Percentiles rank a stretch among this genome's conserved stretches.
phyloP scores from a whole-genome alignment of 164 flowering plant genomes.

The Umbellularia californica region DNA sequence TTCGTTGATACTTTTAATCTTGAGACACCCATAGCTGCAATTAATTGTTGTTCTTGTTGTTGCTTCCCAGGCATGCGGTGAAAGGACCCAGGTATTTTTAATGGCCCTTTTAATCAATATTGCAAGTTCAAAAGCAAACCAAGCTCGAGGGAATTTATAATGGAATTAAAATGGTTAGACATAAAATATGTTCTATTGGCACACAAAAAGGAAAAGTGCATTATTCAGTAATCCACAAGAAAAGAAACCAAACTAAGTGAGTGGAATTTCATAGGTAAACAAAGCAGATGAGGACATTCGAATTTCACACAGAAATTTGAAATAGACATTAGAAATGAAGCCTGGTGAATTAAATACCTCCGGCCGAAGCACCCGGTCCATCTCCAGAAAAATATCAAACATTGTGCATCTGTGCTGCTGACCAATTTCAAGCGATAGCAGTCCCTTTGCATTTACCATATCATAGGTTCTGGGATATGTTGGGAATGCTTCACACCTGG shows the following conservation, averaged over 20 bases:
- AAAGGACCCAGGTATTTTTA: too few species aligned
- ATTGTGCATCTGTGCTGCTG: slow-evolving; percentile 58
- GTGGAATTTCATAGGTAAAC: not conserved
- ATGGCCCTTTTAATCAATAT: not conserved
- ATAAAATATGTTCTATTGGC: not conserved
- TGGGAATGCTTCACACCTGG: slow-evolving; percentile 98
- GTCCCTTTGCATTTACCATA: slow-evolving; percentile 82
- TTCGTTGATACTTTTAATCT: too few species aligned
- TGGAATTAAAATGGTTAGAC: not conserved
- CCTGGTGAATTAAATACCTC: slow-evolving; percentile 53
- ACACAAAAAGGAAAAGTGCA: too few species aligned
- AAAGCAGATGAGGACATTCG: not conserved
- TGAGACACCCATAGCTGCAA: too few species aligned
- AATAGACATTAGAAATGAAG: not conserved
- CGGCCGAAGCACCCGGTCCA: slow-evolving; percentile 95
- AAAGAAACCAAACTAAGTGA: too few species aligned
- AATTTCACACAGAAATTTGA: not conserved
- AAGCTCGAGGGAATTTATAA: not conserved
- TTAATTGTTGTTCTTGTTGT: too few species aligned
- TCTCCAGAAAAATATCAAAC: slow-evolving; percentile 76
- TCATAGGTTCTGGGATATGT: slow-evolving; percentile 97
- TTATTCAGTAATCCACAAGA: too few species aligned
- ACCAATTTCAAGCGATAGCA: slow-evolving; percentile 64
- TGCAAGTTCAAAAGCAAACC: not conserved
- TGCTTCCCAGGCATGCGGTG: too few species aligned